Conservation (phyloP, 1,284 basidiomycete genomes). For the Athelia sp. region DNA sequence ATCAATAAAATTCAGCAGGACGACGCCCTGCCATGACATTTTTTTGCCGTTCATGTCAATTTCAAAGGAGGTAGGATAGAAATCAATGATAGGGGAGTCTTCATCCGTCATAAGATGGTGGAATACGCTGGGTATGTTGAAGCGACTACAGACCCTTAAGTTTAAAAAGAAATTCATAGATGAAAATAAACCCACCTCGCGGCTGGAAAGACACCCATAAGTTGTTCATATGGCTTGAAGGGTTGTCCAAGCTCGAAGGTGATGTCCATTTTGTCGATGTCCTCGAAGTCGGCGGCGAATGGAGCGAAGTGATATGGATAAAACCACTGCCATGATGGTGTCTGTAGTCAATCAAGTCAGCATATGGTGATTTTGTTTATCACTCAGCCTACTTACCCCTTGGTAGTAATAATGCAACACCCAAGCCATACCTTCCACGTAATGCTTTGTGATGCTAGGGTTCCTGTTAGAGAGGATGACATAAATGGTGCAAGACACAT, state of each 20-base stretch:
- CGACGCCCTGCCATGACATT: conserved; percentile 99
- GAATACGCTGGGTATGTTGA: conserved; percentile 85
- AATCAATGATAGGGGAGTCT: conserved; percentile 93
- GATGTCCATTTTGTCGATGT: conserved; percentile 78
- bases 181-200: conserved; percentile 55
- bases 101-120: conserved; percentile 86
- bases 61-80: conserved; percentile 90
- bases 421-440: conserved; percentile 96
- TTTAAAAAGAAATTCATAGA: conserved; percentile 1
- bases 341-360: conserved; percentile 36
- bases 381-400: conserved; percentile 57
- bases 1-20: conserved; percentile 95
- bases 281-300: conserved; percentile 93
- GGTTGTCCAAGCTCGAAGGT: conserved; percentile 77
- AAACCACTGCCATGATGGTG: conserved; percentile 99
- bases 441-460: conserved; percentile 71
- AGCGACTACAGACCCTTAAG: conserved; percentile 50
- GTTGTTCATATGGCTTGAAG: conserved; percentile 95
- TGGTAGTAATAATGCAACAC: conserved; percentile 98
- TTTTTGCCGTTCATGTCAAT: conserved; percentile 99
- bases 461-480: conserved; percentile 11
- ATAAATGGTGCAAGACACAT: conserved; percentile 21
- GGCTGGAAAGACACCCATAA: conserved; percentile 98
- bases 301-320: conserved; percentile 99
- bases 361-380: conserved; percentile 2